A percentile compares a stretch with the other conserved stretches of the same genome.
These are phyloP conservation scores for Monotropa hypopitys DNA, from an alignment of 179 eudicot species.

Conservation along the genomic window DNA sequence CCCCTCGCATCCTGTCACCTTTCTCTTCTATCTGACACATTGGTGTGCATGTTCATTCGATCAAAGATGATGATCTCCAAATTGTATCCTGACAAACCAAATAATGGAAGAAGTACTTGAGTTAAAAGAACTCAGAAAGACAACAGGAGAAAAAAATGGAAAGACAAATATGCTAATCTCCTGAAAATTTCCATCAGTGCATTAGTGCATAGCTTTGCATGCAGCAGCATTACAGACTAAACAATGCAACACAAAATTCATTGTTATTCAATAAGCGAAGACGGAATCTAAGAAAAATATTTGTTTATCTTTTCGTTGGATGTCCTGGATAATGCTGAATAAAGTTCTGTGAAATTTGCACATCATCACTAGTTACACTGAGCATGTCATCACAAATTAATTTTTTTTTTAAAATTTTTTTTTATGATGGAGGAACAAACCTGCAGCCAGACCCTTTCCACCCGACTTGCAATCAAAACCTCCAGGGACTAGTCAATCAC, in stretches of 20 bases:
- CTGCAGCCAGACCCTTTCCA: no score
- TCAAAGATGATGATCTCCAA: background rate
- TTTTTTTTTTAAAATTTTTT: no score
- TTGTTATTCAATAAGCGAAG: background rate
- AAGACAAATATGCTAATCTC: background rate
- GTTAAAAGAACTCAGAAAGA: background rate
- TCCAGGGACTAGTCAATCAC: background rate
- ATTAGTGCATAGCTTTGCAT: background rate
- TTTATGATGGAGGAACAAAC: no score
- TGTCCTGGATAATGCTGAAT: background rate
- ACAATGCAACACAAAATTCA: background rate
- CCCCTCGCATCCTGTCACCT: background rate
- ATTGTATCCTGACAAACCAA: conserved; percentile 10
- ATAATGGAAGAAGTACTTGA: background rate
- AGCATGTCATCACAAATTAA: background rate
- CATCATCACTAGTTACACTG: background rate
- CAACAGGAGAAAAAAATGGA: no score
- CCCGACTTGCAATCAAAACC: no score
- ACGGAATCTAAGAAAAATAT: background rate
- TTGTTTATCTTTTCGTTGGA: background rate
- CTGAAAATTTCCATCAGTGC: background rate
- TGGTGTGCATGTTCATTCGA: background rate
- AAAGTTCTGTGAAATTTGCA: background rate
- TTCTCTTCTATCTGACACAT: conserved; percentile 3
- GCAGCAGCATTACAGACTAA: background rate